phyloP scores from a whole-genome alignment of 176 grass and related monocot genomes.

The Ampelocalamus luodianensis region DNA sequence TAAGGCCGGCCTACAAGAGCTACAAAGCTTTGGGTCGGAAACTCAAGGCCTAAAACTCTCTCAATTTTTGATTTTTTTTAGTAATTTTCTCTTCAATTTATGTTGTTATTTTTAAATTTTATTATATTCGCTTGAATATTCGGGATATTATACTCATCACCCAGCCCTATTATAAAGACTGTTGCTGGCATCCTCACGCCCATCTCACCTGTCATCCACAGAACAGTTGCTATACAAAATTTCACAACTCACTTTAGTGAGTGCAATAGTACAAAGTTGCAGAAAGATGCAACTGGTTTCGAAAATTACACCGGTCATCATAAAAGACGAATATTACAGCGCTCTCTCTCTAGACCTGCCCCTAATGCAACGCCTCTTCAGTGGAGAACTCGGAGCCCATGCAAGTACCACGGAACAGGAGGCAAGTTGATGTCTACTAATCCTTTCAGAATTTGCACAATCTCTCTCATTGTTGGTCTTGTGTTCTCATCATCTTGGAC shows the following conservation, averaged over 20 bases:
- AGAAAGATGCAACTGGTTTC: not conserved
- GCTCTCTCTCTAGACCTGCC: not conserved
- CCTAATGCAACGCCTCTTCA: not conserved
- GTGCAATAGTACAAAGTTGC: not conserved
- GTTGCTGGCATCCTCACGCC: too few relatives aligned
- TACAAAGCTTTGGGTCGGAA: too few relatives aligned
- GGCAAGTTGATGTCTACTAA: not conserved
- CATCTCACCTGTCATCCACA: not conserved
- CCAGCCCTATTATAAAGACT: not conserved
- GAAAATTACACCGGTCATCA: not conserved
- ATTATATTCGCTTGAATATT: too few relatives aligned
- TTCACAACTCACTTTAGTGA: not conserved
- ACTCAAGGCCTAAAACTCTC: too few relatives aligned
- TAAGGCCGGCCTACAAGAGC: too few relatives aligned
- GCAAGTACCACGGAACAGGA: conserved; percentile 24
- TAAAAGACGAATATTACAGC: not conserved
- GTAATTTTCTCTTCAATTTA: too few relatives aligned
- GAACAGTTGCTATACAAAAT: not conserved
- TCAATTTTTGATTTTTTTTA: too few relatives aligned
- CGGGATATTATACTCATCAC: too few relatives aligned
- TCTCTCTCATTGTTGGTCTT: not conserved
- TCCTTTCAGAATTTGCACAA: not conserved
- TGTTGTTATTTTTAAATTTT: too few relatives aligned
- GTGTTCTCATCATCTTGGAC: conserved; percentile 50
- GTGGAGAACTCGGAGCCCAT: not conserved